A percentile compares a stretch with the other conserved stretches of the same genome.
Evolutionary conservation across 352 stramenopile genomes (phyloP).

Genomic region (Globisporangium nunn): DNA sequence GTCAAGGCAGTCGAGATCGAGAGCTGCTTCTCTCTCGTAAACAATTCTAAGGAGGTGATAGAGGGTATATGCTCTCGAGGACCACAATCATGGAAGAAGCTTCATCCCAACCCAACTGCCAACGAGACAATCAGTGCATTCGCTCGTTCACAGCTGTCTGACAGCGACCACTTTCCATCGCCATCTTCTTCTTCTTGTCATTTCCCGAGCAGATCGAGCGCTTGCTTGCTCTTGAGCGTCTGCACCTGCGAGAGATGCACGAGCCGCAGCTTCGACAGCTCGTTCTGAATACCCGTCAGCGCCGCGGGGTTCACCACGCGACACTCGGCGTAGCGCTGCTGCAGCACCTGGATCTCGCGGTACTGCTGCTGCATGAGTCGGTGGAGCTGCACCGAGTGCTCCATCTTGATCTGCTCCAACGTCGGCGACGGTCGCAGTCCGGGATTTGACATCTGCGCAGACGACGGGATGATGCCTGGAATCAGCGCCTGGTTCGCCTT

Average conservation of each 20-base stretch:
- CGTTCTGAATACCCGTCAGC: constrained; percentile 76
- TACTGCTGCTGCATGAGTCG: constrained; percentile 86
- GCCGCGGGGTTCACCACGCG: constrained; percentile 60
- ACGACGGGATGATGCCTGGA: constrained; percentile 12
- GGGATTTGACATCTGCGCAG: constrained; percentile 16
- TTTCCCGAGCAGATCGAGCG: constrained; percentile 64
- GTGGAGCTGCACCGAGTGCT: constrained; percentile 83
- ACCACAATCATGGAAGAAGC: not conserved
- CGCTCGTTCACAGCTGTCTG: not conserved
- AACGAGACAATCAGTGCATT: constrained; percentile 3
- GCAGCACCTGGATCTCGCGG: constrained; percentile 77
- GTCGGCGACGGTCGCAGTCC: constrained; percentile 18
- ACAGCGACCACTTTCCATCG: no score
- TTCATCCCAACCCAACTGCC: not conserved
- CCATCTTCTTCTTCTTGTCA: constrained; percentile 9
- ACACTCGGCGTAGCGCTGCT: constrained; percentile 80
- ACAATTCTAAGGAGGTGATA: not conserved
- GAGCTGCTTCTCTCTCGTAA: constrained; percentile 4
- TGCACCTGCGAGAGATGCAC: constrained; percentile 81
- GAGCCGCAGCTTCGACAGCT: constrained; percentile 77
- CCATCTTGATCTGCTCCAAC: constrained; percentile 74
- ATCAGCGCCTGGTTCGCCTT: constrained; percentile 28
- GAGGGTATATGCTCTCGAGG: not conserved
- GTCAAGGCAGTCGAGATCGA: constrained; percentile 1
- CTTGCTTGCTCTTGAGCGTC: constrained; percentile 83